phyloP scores from a whole-genome alignment of 352 stramenopile species.

The Phytopythium litorale region DNA sequence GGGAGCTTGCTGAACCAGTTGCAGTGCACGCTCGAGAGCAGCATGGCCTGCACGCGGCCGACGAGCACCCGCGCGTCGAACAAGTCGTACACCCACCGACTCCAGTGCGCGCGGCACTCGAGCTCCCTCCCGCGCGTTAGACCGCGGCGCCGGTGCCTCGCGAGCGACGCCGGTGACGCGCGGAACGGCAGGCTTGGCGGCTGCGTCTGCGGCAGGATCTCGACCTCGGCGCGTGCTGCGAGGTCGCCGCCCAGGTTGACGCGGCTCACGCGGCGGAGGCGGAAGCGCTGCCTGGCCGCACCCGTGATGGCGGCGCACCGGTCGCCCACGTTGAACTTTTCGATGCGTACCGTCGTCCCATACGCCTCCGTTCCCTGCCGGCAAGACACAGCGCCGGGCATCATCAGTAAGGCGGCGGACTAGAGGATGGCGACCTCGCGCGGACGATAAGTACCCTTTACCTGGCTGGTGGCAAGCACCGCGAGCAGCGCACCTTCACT shows the following conservation, averaged over 20 bases:
- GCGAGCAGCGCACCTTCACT: constrained; percentile 50
- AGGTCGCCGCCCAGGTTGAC: constrained; percentile 9
- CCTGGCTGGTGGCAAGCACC: constrained; percentile 52
- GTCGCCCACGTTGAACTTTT: constrained; percentile 49
- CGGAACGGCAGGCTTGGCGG: constrained; percentile 39
- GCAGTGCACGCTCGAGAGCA: constrained; percentile 67
- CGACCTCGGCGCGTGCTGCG: constrained; percentile 33
- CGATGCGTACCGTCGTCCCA: constrained; percentile 67
- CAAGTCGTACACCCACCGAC: constrained; percentile 32
- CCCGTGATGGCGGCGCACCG: constrained; percentile 48
- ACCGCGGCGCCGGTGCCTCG: constrained; percentile 6
- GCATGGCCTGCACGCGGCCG: constrained; percentile 55
- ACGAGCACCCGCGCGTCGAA: constrained; percentile 65
- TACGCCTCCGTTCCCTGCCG: constrained; percentile 33
- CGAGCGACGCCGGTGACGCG: background rate
- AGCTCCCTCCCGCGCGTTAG: constrained; percentile 14
- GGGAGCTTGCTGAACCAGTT: constrained; percentile 57
- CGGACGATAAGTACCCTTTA: background rate
- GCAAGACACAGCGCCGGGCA: background rate
- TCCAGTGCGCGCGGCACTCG: constrained; percentile 52
- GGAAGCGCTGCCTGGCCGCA: constrained; percentile 64
- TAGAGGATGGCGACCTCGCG: background rate
- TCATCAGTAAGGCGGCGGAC: background rate
- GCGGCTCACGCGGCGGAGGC: constrained; percentile 26
- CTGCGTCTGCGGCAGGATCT: constrained; percentile 56